Evolutionary conservation across 2,329 filamentous ascomycete genomes (phyloP), one percentile per base, ranked within the genome.

Genomic region (Fusarium guadeloupense): DNA sequence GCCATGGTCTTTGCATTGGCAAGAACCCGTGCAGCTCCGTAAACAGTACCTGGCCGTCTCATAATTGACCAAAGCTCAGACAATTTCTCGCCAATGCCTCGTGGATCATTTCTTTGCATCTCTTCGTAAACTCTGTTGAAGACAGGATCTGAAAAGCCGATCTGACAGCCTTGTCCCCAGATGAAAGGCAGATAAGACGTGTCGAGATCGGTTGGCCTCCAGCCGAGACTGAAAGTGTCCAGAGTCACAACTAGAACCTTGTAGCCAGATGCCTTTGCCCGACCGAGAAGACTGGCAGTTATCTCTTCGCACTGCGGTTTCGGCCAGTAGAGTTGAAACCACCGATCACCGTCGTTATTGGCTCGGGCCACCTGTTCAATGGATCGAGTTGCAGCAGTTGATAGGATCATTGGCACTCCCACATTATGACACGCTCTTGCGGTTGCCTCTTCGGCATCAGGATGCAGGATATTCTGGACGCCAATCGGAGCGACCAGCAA

Each of bases 321-420:
- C 2, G 62, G 62, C 62, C 89, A 92, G 76, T 93, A 93, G 0
- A 93, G 81, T 70, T 93, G 90, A 71, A 83, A 93, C 88, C 88
- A 93, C 10, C 88, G 78, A 26, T 82, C 78, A 0, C 85, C 84
- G 6, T 82, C 75, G 0, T 82, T 83, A 44, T 82, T 85, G 0
- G 85, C 85, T 8, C 77, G 69, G 0, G 86, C 87, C 0, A 91
- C 83, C 43, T 91, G 84, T 70, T 91, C 89, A 54, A 92, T 88
- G 1, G 82, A 83, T 26, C 82, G 80, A 3, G 83, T 78, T 4
- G 85, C 82, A 2, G 89, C 88, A 2, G 89, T 91, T 57, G 83
- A 88, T 42, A 91, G 77, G 46, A 86, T 86, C 72, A 87, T 91
- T 0, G 90, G 89, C 0, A 92, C 79, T 2, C 81, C 78, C 2